Evolutionary conservation across 1,284 basidiomycete genomes (phyloP).

Genomic region (Leccinum brunneo-olivaceum): DNA sequence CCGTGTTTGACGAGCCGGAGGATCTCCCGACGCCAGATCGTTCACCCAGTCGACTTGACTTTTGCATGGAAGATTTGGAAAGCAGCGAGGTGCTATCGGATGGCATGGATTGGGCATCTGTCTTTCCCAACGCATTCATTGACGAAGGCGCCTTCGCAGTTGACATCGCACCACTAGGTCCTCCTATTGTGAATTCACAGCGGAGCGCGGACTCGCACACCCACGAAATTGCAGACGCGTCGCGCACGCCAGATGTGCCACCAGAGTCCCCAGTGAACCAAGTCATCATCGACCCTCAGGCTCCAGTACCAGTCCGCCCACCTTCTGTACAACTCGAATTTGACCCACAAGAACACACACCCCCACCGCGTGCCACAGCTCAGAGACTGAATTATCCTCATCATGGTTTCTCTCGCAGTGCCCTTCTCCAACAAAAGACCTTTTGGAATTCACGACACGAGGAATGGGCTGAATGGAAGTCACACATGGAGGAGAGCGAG

Average conservation of each 20-base stretch:
- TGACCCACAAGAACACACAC: slow-evolving; percentile 3
- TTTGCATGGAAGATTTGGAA: slow-evolving; percentile 17
- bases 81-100: not conserved
- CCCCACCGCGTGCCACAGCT: slow-evolving; percentile 2
- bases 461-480: slow-evolving; percentile 40
- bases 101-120: slow-evolving; percentile 12
- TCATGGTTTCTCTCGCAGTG: slow-evolving; percentile 54
- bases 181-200: slow-evolving; percentile 3
- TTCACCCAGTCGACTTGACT: slow-evolving; percentile 31
- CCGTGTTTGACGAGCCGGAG: slow-evolving; percentile 13
- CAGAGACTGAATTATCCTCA: slow-evolving; percentile 31
- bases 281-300: slow-evolving; percentile 5
- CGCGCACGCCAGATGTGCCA: not conserved
- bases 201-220: not conserved
- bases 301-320: slow-evolving; percentile 22
- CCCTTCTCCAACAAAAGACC: slow-evolving; percentile 49
- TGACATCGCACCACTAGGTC: slow-evolving; percentile 4
- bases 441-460: slow-evolving; percentile 52
- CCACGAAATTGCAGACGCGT: slow-evolving; percentile 1
- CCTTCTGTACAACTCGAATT: slow-evolving; percentile 2
- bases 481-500: slow-evolving; percentile 15
- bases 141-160: slow-evolving; percentile 9
- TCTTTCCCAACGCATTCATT: not conserved
- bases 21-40: slow-evolving; percentile 18
- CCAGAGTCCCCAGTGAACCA: slow-evolving; percentile 3